Evolutionary conservation across 768 basidiomycete species (phyloP).

Genomic region (Leccinum boreale): DNA sequence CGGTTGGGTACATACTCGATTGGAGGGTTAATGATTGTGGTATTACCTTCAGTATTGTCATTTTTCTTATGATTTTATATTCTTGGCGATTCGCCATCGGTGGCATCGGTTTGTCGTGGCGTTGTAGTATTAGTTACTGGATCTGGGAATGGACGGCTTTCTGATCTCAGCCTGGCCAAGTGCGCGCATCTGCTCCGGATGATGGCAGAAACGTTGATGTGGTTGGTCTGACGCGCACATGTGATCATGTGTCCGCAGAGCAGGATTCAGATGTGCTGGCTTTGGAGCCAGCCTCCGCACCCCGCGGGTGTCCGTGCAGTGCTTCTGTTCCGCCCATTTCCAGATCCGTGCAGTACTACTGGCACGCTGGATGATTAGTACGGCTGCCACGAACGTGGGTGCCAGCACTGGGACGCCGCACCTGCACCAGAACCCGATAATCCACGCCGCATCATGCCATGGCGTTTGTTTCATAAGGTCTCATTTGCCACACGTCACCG

Average conservation of each 20-base stretch:
- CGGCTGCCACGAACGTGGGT: conserved; percentile 3
- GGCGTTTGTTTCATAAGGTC: neutral
- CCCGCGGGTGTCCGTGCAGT: conserved; percentile 10
- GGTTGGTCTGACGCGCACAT: neutral
- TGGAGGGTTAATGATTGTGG: conserved; percentile 30
- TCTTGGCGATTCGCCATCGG: conserved; percentile 30
- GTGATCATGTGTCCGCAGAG: neutral
- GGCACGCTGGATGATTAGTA: neutral
- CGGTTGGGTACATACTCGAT: conserved; percentile 29
- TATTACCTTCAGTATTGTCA: conserved; percentile 16
- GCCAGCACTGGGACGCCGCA: neutral
- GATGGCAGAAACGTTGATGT: neutral
- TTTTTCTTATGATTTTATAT: conserved; percentile 27
- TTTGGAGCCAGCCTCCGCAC: neutral
- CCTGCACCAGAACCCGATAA: neutral
- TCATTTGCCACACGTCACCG: conserved; percentile 3
- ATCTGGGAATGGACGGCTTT: conserved; percentile 8
- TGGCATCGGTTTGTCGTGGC: conserved; percentile 29
- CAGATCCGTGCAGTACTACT: conserved; percentile 21
- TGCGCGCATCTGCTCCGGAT: neutral
- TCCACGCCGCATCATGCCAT: conserved; percentile 2
- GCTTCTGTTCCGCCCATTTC: conserved; percentile 11
- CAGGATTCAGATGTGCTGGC: neutral
- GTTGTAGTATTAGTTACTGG: conserved; percentile 24
- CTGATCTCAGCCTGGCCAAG: neutral